Base-by-base conservation (phyloP, 306 rosid species). In the Potentilla sterilis region DNA sequence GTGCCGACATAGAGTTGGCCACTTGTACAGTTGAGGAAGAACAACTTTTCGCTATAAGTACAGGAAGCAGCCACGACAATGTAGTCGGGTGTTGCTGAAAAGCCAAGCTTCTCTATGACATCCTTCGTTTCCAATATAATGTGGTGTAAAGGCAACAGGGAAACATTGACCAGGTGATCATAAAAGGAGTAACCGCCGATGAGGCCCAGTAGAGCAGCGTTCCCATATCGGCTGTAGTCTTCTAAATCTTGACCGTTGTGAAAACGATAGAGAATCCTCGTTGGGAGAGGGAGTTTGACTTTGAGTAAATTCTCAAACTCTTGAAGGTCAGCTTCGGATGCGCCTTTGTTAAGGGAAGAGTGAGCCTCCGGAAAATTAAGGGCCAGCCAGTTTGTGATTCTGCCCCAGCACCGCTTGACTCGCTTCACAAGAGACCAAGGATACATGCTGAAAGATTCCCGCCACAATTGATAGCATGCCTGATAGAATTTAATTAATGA, bases 381-480 rank as follows among this genome's bases (percentile, higher is more conserved):
- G 47, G 71, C 5, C 70, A 92, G 70, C 97, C 96, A 92, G 11
- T 79, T 80, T 66, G 76, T 80, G 44, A 92, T 77, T 67, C 78
- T 83, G 43, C 78, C 89, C 97, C 95, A 95, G 70, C 98, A 95
- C 75, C 71, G 72, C 70, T 90, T 90, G 5, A 84, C 96, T n/a
- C 97, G 89, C 85, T 52, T 82, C 21, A 95, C 97, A 75, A 92
- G 94, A 6, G 85, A 66, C 98, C 98, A 95, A 43, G 98, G 98
- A 79, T 92, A 95, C 90, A 86, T 86, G 43, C 24, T 62, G 77
- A 95, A 95, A 49, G 88, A 90, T 79, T 76, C 83, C 42, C 89
- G 86, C 97, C 97, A 95, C 64, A 70, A 37, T 77, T 64, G 82
- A 81, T 95, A 95, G 66, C 86, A 14, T 75, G 46, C 87, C 98